These are phyloP conservation scores for Wickerhamomyces xylosicus DNA, from an alignment of 805 yeast genomes.

Conservation along the genomic window DNA sequence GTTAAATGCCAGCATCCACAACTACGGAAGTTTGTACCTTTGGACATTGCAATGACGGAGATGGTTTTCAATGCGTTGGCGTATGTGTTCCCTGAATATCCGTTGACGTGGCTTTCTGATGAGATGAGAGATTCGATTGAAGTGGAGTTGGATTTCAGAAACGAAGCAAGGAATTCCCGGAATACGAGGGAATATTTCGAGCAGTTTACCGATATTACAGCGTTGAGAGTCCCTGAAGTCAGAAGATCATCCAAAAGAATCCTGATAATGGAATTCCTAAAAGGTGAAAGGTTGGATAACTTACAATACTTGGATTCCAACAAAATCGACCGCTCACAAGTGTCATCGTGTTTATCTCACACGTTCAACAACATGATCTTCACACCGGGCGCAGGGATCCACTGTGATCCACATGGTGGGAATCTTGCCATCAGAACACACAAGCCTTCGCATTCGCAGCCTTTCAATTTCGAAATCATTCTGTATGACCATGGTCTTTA, in stretches of 20 bases:
- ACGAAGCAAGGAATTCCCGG: constrained; percentile 76
- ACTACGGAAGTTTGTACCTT: constrained; percentile 76
- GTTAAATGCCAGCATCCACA: constrained; percentile 94
- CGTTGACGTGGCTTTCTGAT: constrained; percentile 91
- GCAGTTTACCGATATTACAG: constrained; percentile 48
- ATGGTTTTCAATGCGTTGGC: constrained; percentile 67
- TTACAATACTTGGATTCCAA: constrained; percentile 49
- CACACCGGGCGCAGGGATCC: constrained; percentile 83
- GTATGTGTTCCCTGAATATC: constrained; percentile 84
- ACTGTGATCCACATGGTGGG: constrained; percentile 98
- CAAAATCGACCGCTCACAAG: constrained; percentile 63
- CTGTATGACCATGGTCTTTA: constrained; percentile 94
- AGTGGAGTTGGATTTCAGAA: constrained; percentile 82
- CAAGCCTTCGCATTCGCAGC: constrained; percentile 27
- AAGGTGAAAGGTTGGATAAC: constrained; percentile 80
- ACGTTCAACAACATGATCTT: constrained; percentile 93
- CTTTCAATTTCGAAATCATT: constrained; percentile 71
- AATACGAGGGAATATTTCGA: constrained; percentile 61
- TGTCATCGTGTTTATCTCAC: constrained; percentile 78
- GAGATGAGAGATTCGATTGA: constrained; percentile 80
- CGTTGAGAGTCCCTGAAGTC: constrained; percentile 70
- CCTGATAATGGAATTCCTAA: constrained; percentile 77
- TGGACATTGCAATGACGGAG: constrained; percentile 73
- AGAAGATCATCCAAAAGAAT: constrained; percentile 58
- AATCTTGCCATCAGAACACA: constrained; percentile 67